phyloP scores from a whole-genome alignment of 192 early-diverging fungal genomes.

The Obelidium mucronatum region DNA sequence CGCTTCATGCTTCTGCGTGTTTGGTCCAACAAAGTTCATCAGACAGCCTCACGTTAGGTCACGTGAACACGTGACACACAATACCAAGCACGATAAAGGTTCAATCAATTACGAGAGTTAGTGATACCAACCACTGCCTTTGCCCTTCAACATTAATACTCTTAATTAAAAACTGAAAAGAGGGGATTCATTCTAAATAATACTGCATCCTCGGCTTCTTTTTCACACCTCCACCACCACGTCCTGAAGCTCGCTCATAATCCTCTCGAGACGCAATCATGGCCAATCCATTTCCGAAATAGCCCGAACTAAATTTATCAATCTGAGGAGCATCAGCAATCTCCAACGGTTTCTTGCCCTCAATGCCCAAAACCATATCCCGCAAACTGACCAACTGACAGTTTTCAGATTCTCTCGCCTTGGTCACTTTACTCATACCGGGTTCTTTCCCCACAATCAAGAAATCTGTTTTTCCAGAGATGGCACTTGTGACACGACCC shows the following conservation, averaged over 20 bases:
- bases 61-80: too few relatives aligned
- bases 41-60: too few relatives aligned
- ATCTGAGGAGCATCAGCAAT: neutral
- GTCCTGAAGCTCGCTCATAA: neutral
- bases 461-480: slow-evolving; percentile 20
- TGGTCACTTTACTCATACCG: slow-evolving; percentile 13
- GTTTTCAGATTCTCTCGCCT: neutral
- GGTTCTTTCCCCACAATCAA: slow-evolving; percentile 17
- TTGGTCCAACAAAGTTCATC: too few relatives aligned
- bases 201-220: too few relatives aligned
- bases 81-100: too few relatives aligned
- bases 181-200: too few relatives aligned
- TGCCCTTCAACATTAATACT: too few relatives aligned
- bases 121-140: too few relatives aligned
- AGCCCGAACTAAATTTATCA: neutral
- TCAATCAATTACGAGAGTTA: too few relatives aligned
- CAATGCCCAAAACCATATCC: slow-evolving; percentile 4
- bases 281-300: neutral
- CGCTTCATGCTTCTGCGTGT: too few relatives aligned
- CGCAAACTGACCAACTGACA: slow-evolving; percentile 3
- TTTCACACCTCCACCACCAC: neutral
- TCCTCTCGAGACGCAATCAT: neutral
- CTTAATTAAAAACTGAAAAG: too few relatives aligned
- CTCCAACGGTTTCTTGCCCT: neutral
- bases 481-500: neutral